A percentile compares a stretch with the other conserved stretches of the same genome.
phyloP scores from a whole-genome alignment of 495 filamentous ascomycete genomes.

The Tuber borchii region DNA sequence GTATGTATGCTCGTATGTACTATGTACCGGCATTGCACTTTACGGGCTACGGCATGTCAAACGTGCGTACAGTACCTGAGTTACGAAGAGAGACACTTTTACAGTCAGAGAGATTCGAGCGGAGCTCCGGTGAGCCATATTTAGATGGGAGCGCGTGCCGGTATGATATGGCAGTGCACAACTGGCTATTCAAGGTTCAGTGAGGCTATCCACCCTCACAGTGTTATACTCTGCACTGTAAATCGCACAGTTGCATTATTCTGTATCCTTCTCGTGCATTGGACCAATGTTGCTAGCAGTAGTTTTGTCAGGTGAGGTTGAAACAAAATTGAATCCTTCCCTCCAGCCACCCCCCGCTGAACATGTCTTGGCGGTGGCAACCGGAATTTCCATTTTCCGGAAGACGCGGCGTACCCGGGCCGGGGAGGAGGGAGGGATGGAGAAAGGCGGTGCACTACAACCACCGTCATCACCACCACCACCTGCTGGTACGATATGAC shows the following conservation, averaged over 20 bases:
- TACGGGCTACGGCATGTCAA: neutral
- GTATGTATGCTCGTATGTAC: neutral
- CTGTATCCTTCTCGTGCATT: neutral
- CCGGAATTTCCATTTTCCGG: constrained; percentile 3
- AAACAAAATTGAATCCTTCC: neutral
- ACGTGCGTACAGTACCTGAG: neutral
- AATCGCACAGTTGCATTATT: neutral
- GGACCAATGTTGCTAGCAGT: neutral
- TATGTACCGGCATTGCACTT: neutral
- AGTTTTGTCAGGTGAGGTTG: neutral
- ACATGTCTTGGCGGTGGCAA: neutral
- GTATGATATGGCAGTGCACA: neutral
- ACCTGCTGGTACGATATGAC: neutral
- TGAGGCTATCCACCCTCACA: neutral
- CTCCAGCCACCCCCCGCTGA: neutral
- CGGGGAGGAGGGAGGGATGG: neutral
- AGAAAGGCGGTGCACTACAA: neutral
- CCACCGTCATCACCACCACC: neutral
- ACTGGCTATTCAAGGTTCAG: neutral
- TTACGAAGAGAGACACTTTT: neutral
- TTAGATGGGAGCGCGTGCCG: neutral
- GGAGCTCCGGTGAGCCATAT: neutral
- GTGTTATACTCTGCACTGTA: neutral
- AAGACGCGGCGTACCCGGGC: neutral
- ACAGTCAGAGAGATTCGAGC: neutral